These are phyloP conservation scores for Yarrowia osloensis DNA, from an alignment of 805 yeast species.

Conservation along the genomic window DNA sequence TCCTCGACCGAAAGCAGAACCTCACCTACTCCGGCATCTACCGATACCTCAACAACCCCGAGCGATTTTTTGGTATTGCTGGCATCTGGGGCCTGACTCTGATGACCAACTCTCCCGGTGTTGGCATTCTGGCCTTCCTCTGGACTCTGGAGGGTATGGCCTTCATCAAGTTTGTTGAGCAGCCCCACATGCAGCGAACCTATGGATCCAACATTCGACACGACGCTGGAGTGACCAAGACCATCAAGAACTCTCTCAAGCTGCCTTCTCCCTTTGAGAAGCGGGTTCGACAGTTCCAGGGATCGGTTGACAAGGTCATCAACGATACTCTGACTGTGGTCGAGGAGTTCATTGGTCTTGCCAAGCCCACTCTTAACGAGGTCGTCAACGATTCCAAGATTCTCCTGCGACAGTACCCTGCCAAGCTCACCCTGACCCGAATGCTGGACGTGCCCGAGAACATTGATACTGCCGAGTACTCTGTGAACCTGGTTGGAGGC, in stretches of 20 bases:
- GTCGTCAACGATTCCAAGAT: conserved; percentile 41
- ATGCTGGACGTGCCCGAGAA: conserved; percentile 38
- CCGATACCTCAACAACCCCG: conserved; percentile 80
- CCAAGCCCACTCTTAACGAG: conserved; percentile 39
- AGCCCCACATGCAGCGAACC: conserved; percentile 72
- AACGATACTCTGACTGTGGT: conserved; percentile 48
- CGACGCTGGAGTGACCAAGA: conserved; percentile 49
- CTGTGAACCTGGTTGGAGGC: neutral
- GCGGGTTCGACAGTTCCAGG: conserved; percentile 37
- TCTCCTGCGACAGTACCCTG: conserved; percentile 45
- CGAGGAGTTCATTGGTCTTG: conserved; percentile 48
- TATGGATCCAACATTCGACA: conserved; percentile 67
- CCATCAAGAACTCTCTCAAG: conserved; percentile 42
- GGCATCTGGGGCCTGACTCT: conserved; percentile 75
- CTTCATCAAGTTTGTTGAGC: conserved; percentile 73
- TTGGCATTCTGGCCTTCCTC: conserved; percentile 55
- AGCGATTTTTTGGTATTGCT: conserved; percentile 72
- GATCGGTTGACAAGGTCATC: conserved; percentile 47
- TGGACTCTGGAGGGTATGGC: conserved; percentile 69
- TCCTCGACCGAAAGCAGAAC: conserved; percentile 48
- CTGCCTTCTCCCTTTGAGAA: conserved; percentile 39
- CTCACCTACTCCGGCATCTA: conserved; percentile 79
- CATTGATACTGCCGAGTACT: conserved; percentile 38
- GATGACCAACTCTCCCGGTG: conserved; percentile 53
- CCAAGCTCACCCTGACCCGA: conserved; percentile 41